phyloP scores from a whole-genome alignment of 495 filamentous ascomycete species.

The Cercophora samala region DNA sequence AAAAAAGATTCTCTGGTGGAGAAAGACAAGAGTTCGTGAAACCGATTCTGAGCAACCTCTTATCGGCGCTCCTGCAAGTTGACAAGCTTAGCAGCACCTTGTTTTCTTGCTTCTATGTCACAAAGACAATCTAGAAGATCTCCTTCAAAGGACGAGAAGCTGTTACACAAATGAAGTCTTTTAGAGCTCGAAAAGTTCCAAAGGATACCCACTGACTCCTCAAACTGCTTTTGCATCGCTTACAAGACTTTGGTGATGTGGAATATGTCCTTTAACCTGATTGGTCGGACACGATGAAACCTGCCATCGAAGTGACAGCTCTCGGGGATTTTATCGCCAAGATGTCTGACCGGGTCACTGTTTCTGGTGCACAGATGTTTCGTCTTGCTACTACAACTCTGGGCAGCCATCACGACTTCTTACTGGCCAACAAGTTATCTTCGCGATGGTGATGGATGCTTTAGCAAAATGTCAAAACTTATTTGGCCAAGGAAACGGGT shows the following conservation, averaged over 20 bases:
- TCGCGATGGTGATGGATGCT: neutral
- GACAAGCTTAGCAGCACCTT: neutral
- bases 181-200: too few species aligned
- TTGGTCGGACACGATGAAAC: neutral
- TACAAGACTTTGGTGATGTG: neutral
- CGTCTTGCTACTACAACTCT: neutral
- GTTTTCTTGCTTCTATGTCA: neutral
- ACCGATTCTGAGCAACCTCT: neutral
- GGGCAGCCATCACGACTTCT: neutral
- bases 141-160: too few species aligned
- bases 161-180: too few species aligned
- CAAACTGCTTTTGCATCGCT: neutral
- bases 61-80: neutral
- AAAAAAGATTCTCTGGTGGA: neutral
- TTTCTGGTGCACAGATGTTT: slow-evolving; percentile 5
- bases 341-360: slow-evolving; percentile 1
- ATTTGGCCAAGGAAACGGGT: neutral
- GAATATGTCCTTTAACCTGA: neutral
- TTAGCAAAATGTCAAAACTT: neutral
- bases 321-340: neutral
- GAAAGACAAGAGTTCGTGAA: neutral
- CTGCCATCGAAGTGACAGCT: neutral
- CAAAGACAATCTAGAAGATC: neutral
- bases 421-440: neutral
- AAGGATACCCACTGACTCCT: too few species aligned